Conservation (phyloP, 1,139 yeast genomes). For the Yamadazyma mexicana region DNA sequence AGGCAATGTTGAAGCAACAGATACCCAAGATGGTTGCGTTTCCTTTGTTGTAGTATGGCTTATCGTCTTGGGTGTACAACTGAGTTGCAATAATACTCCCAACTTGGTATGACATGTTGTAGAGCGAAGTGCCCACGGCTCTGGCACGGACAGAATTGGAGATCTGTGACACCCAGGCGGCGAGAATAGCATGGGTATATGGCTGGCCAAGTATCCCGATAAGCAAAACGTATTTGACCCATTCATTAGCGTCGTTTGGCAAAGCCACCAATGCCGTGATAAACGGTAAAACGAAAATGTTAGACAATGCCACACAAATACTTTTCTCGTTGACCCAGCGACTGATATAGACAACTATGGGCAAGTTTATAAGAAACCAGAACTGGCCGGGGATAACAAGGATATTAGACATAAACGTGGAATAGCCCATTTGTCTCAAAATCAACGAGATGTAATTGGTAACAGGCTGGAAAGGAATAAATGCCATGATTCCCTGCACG, state of each 20-base stretch:
- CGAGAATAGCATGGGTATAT: slow-evolving; percentile 50
- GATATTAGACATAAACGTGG: slow-evolving; percentile 22
- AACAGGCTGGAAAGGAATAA: slow-evolving; percentile 41
- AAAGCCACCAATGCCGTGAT: slow-evolving; percentile 4
- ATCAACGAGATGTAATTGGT: slow-evolving; percentile 47
- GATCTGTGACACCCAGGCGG: slow-evolving; percentile 57
- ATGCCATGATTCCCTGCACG: slow-evolving; percentile 42
- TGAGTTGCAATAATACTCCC: slow-evolving; percentile 51
- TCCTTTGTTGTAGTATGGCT: slow-evolving; percentile 55
- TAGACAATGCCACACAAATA: slow-evolving; percentile 5
- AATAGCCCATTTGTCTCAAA: slow-evolving; percentile 49
- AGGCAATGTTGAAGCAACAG: slow-evolving; percentile 19
- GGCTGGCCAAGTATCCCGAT: slow-evolving; percentile 43
- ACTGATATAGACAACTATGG: slow-evolving; percentile 7
- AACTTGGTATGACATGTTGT: slow-evolving; percentile 57
- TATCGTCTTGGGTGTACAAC: slow-evolving; percentile 53
- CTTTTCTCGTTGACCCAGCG: slow-evolving; percentile 6
- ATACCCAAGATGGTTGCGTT: slow-evolving; percentile 38
- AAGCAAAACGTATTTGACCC: slow-evolving; percentile 27
- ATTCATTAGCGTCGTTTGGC: slow-evolving; percentile 19
- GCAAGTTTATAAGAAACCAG: slow-evolving; percentile 8
- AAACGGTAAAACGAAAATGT: slow-evolving; percentile 7
- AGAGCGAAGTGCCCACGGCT: slow-evolving; percentile 57
- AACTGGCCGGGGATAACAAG: slow-evolving; percentile 9
- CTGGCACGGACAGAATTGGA: slow-evolving; percentile 57